Percentiles rank a stretch among this genome's conserved stretches.
Evolutionary conservation across 2,329 filamentous ascomycete species (phyloP).

Genomic region (Trichoderma sp.): DNA sequence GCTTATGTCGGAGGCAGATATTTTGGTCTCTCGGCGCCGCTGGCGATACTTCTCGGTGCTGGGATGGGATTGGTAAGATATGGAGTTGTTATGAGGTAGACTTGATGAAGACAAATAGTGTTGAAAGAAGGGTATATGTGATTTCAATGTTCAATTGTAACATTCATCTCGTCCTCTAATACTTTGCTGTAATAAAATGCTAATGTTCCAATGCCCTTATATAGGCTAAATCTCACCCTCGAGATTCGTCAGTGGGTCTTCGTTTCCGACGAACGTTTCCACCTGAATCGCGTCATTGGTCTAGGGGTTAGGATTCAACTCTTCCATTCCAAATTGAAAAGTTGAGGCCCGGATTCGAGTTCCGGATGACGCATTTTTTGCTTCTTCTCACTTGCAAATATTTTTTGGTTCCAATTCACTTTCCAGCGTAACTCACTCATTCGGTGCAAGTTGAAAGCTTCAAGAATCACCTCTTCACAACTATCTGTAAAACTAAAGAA

Average conservation of each 20-base stretch:
- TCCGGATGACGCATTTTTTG: slow-evolving; percentile 21
- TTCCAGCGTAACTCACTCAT: not conserved
- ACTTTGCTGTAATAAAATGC: not conserved
- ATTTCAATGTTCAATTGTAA: not conserved
- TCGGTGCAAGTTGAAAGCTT: not conserved
- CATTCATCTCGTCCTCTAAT: not conserved
- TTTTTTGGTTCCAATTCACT: not conserved
- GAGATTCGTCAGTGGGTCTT: slow-evolving; percentile 8
- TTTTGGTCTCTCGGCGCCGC: not conserved
- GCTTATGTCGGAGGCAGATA: not conserved
- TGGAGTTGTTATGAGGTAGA: not conserved
- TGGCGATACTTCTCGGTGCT: not conserved
- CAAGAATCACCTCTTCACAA: not conserved
- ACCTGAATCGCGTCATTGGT: slow-evolving; percentile 8
- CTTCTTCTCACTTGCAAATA: not conserved
- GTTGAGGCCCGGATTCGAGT: slow-evolving; percentile 22
- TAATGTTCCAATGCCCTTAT: not conserved
- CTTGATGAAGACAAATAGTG: not conserved
- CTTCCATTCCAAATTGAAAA: slow-evolving; percentile 18
- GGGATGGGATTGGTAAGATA: not conserved
- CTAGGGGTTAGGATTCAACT: slow-evolving; percentile 22
- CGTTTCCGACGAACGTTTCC: not conserved
- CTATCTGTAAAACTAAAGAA: too few relatives aligned
- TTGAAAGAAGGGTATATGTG: too few relatives aligned
- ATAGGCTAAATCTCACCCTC: not conserved